Evolutionary conservation across 148 eudicot species (phyloP).

Genomic region (Persicaria tinctoria): DNA sequence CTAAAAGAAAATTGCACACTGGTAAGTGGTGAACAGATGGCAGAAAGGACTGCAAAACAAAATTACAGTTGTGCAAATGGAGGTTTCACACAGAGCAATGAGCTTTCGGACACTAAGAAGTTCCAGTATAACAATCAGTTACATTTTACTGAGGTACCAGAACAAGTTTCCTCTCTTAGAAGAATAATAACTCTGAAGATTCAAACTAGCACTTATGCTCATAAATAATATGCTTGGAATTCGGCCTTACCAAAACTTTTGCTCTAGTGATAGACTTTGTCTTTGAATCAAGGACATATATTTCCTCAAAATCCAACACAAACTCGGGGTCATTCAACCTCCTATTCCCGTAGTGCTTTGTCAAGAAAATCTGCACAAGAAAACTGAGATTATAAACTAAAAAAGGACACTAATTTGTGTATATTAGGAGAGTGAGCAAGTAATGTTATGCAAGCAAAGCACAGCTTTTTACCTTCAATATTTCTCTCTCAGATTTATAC

Average conservation of each 20-base stretch:
- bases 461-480: slow-evolving; percentile 52
- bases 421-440: neutral
- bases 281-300: slow-evolving; percentile 90
- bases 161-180: neutral
- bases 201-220: slow-evolving; percentile 4
- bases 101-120: neutral
- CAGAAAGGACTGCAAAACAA: neutral
- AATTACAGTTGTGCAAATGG: neutral
- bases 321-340: slow-evolving; percentile 77
- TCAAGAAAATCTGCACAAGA: slow-evolving; percentile 66
- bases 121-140: neutral
- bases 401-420: neutral
- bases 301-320: slow-evolving; percentile 90
- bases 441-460: neutral
- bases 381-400: slow-evolving; percentile 10
- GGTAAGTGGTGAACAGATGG: neutral
- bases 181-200: neutral
- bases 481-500: slow-evolving; percentile 83
- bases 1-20: neutral
- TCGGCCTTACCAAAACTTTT: slow-evolving; percentile 62
- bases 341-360: slow-evolving; percentile 88
- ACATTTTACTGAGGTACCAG: neutral
- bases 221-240: neutral
- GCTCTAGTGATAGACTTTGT: slow-evolving; percentile 89
- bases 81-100: neutral